Conservation (phyloP, 1,284 basidiomycete species). For the Neolentinus lepideus region DNA sequence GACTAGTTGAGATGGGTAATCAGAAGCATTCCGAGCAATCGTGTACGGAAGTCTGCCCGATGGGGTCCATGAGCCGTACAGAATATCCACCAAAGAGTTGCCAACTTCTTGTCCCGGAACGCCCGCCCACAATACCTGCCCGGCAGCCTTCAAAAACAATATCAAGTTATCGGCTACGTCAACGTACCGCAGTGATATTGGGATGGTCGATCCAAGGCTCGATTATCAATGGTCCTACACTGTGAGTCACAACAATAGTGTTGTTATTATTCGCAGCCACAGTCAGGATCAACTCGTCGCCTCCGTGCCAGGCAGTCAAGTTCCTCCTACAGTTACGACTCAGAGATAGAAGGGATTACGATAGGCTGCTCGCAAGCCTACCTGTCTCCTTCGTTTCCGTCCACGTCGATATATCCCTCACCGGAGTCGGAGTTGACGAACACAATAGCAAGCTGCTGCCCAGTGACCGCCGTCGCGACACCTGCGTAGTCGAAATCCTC, state of each 20-base stretch:
- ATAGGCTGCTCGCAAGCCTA: not conserved
- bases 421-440: conserved; percentile 51
- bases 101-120: conserved; percentile 69
- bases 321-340: conserved; percentile 54
- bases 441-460: conserved; percentile 52
- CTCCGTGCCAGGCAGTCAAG: conserved; percentile 60
- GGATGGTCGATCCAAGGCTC: conserved; percentile 61
- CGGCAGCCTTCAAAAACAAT: conserved; percentile 7
- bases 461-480: conserved; percentile 36
- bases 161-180: conserved; percentile 16
- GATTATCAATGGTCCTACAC: conserved; percentile 62
- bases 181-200: conserved; percentile 36
- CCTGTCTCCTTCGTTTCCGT: conserved; percentile 44
- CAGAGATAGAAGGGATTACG: not conserved
- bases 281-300: conserved; percentile 44
- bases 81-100: conserved; percentile 50
- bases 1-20: conserved; percentile 43
- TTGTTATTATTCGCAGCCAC: conserved; percentile 51
- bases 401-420: conserved; percentile 49
- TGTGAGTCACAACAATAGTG: conserved; percentile 72
- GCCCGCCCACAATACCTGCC: conserved; percentile 39
- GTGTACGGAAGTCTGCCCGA: conserved; percentile 39
- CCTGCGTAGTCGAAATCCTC: conserved; percentile 47
- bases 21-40: conserved; percentile 35
- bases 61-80: conserved; percentile 62